phyloP scores from a whole-genome alignment of 179 eudicot species.

The Heliamphora ciliata region DNA sequence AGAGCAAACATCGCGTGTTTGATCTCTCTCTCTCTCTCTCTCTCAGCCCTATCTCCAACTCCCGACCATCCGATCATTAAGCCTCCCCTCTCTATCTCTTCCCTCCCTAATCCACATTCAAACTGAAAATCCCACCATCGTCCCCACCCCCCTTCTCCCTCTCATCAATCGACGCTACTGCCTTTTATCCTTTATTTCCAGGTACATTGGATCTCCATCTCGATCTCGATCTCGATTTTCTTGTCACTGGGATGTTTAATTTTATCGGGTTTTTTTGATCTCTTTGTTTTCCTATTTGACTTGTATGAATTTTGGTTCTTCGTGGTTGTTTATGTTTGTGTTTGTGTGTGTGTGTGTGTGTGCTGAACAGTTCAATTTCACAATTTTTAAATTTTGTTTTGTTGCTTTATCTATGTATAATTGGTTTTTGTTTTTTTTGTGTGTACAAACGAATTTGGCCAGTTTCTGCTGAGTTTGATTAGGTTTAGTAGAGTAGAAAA shows the following conservation, averaged over 20 bases:
- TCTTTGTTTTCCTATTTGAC: neutral
- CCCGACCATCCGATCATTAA: neutral
- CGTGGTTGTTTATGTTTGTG: neutral
- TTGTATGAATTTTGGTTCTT: neutral
- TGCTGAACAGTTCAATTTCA: neutral
- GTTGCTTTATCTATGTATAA: neutral
- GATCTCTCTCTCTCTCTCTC: neutral
- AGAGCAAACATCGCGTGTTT: conserved; percentile 18
- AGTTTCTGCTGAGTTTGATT: neutral
- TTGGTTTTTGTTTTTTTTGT: no score
- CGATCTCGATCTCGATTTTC: neutral
- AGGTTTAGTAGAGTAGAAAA: neutral
- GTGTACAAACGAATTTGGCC: neutral
- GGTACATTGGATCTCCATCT: conserved; percentile 11
- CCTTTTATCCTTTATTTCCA: neutral
- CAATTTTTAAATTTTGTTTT: neutral
- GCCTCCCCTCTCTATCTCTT: neutral
- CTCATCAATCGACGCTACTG: conserved; percentile 1
- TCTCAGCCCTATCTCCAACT: neutral
- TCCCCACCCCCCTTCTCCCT: neutral
- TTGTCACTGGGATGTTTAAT: neutral
- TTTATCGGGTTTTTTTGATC: neutral
- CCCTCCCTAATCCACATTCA: neutral
- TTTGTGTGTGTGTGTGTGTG: neutral
- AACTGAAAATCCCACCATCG: neutral